Base-by-base conservation (phyloP, 2,329 filamentous ascomycete genomes). In the Hirsutella rhossiliensis region DNA sequence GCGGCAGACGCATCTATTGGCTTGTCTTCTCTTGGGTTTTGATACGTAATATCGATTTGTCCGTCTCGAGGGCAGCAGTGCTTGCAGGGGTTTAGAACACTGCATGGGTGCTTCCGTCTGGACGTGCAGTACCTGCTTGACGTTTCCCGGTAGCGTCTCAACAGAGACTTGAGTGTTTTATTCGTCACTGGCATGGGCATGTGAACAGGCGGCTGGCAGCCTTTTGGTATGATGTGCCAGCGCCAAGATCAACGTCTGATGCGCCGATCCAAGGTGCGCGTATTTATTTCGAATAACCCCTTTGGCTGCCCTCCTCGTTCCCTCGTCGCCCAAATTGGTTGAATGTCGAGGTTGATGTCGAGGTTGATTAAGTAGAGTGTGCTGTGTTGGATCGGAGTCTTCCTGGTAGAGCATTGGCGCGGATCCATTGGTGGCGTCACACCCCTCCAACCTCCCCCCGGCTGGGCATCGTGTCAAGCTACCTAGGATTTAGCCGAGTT, bases 401-500 rank as follows among this genome's bases (percentile, higher is more conserved):
- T 23, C 23, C 7, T 7, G 23, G 23, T 23, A 4, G 23, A 23
- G 23, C 23, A 7, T 7, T 23, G 23, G 23, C 23, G 23, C 23
- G 23, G 9, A 27, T 6, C 23, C 23, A 30, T 12, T 34, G 42
- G 52, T 59, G 57, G 55, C 54, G 55, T 60, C 59, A 63, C 37
- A 3, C 23, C 49, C 50, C 58, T n/a, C 59, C 59, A 57, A 57
- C 60, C 62, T 58, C 54, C 59, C 55, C 61, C 61, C n/a, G n/a
- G 59, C 5, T 36, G 4, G 34, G 34, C 34, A 36, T 36, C 34
- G 17, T 17, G 7, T 34, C 32, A 17, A 40, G 20, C 38, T 40
- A 23, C 23, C 4, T 23, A 28, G 8, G 20, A 40, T 46, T 66
- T 67, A 67, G 54, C 66, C 65, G 66, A 65, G 60, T 60, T 67